phyloP scores from a whole-genome alignment of 1,284 basidiomycete species.

The Ganoderma sinense region DNA sequence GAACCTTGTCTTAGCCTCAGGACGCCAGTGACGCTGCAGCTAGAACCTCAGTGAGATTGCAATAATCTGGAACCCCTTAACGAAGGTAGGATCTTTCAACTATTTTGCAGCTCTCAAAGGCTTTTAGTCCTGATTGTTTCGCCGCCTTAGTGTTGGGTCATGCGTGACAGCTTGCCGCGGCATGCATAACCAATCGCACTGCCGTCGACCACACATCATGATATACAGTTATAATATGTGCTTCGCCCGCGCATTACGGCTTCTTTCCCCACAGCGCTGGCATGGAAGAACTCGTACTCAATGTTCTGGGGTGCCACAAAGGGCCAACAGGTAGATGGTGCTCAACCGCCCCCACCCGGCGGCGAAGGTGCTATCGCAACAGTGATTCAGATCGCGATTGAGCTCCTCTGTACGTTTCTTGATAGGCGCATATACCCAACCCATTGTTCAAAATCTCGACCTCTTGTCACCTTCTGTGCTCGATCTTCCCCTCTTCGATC shows the following conservation, averaged over 20 bases:
- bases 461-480: no score
- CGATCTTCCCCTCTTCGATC: background rate
- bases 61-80: background rate
- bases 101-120: background rate
- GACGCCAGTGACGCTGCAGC: no score
- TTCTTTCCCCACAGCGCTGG: background rate
- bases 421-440: background rate
- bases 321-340: background rate
- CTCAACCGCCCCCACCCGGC: background rate
- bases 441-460: background rate
- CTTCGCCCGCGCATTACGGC: background rate
- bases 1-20: no score
- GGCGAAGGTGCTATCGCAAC: background rate
- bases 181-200: background rate
- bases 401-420: background rate
- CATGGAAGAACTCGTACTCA: background rate
- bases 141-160: no score
- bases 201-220: background rate
- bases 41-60: background rate
- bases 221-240: no score
- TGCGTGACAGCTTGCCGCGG: background rate
- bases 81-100: background rate
- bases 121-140: background rate
- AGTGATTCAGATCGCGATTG: background rate
- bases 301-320: background rate